Conservation (phyloP, 306 rosid species). For the Geum urbanum region DNA sequence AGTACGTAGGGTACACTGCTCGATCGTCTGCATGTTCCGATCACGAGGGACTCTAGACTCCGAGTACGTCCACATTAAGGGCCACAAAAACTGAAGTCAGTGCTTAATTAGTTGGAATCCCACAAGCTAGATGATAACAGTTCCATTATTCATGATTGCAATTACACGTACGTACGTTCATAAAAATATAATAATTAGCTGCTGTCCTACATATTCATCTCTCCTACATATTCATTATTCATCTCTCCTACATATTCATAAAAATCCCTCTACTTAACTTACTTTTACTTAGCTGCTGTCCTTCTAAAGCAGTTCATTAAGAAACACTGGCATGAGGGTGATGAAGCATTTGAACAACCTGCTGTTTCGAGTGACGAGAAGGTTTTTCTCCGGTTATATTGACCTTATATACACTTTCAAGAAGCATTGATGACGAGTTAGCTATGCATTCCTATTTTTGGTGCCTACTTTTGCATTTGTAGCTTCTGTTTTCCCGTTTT, state of each 20-base stretch:
- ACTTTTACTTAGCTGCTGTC: constrained; percentile 88
- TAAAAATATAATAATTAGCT: no score
- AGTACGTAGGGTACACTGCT: not conserved
- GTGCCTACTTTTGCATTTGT: not conserved
- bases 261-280: constrained; percentile 59
- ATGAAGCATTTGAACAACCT: constrained; percentile 83
- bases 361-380: constrained; percentile 69
- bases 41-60: constrained; percentile 12
- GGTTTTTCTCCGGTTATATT: constrained; percentile 34
- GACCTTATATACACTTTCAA: not conserved
- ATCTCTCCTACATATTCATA: no score
- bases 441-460: not conserved
- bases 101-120: not conserved
- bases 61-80: constrained; percentile 3
- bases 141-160: not conserved
- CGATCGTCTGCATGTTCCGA: not conserved
- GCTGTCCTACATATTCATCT: no score
- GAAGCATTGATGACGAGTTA: not conserved
- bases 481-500: not conserved
- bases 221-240: no score
- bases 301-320: constrained; percentile 88
- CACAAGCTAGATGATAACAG: not conserved
- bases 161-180: no score
- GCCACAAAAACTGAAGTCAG: not conserved
- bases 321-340: constrained; percentile 92